Base-by-base conservation (phyloP, 768 basidiomycete genomes). In the Dentipellis fragilis region DNA sequence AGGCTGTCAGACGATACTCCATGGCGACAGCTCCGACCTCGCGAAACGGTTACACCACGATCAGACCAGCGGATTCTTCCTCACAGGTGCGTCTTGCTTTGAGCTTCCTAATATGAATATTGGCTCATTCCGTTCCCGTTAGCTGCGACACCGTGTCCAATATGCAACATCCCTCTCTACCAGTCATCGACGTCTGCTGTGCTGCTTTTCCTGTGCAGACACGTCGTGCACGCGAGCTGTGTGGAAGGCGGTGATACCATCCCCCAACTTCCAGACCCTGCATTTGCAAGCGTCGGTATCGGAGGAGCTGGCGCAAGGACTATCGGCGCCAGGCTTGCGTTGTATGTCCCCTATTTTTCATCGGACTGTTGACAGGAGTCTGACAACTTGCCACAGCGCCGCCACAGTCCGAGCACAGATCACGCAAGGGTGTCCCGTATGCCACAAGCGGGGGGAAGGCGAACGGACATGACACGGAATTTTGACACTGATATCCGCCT, bases 1-100 rank as follows among this genome's bases (percentile, higher is more conserved):
- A 61, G 95, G 95, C 1, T 96, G 93, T 65, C 87, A 90, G 69
- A 80, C 80, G 4, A 91, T 98, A 52, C 68, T 98, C 55, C 78
- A 89, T 54, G 83, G 88, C 12, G 95, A 98, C 68, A 87, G 86
- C 61, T 76, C 81, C 1, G 79, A 81, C 45, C 77, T 96, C 36
- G 84, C 87, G 2, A 73, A 74, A 49, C 75, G 73, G 57, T 71
- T 97, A 55, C 85, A 90, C 60, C 75, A 68, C 50, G 83, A 85
- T 37, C 95, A 97, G 67, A 85, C 83, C 0, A 79, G 78, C 38
- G 93, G 94, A 0, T 89, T 89, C 63, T 81, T 88, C 62, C 73
- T 89, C 35, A 80, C 81, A 14, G 75, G 93, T 91, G 59, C 61
- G 83, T 54, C 12, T 73, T n/a, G 16, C 38, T 10, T n/a, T 10